These are phyloP conservation scores for Colletotrichum ledebouriae DNA, from an alignment of 2,329 filamentous ascomycete species.

Conservation along the genomic window DNA sequence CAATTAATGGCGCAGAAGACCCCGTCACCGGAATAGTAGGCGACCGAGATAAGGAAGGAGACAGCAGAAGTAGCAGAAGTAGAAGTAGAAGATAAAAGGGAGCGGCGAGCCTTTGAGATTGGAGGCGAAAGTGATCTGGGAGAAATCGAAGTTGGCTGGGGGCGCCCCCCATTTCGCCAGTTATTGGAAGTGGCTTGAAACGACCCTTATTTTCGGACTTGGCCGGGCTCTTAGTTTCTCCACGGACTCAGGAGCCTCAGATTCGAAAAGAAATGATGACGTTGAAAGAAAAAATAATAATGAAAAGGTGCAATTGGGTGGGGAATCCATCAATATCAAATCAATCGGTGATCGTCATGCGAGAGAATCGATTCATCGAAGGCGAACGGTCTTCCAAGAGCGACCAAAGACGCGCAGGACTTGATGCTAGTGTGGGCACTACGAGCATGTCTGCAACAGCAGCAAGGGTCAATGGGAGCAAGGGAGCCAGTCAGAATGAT, in stretches of 20 bases:
- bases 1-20: conserved; percentile 12
- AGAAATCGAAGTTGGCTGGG: conserved; percentile 28
- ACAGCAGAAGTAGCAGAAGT: background rate
- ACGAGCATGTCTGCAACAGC: conserved; percentile 5
- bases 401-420: background rate
- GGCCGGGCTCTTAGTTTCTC: conserved; percentile 37
- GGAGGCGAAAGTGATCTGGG: conserved; percentile 32
- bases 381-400: conserved; percentile 14
- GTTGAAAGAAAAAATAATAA: background rate
- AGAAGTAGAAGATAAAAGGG: background rate
- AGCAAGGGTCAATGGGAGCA: background rate
- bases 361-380: conserved; percentile 25
- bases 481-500: conserved; percentile 13
- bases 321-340: conserved; percentile 21
- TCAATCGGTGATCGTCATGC: conserved; percentile 32
- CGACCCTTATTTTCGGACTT: conserved; percentile 40
- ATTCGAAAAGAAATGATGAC: conserved; percentile 14
- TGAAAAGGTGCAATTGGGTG: conserved; percentile 8
- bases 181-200: conserved; percentile 38
- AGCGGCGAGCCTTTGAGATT: background rate
- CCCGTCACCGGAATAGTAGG: conserved; percentile 14
- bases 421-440: conserved; percentile 10
- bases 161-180: conserved; percentile 23
- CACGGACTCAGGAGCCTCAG: conserved; percentile 30
- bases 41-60: conserved; percentile 11